A percentile compares a stretch with the other conserved stretches of the same genome.
phyloP scores from a whole-genome alignment of 805 yeast species.

The Starmerella sirachaensis region DNA sequence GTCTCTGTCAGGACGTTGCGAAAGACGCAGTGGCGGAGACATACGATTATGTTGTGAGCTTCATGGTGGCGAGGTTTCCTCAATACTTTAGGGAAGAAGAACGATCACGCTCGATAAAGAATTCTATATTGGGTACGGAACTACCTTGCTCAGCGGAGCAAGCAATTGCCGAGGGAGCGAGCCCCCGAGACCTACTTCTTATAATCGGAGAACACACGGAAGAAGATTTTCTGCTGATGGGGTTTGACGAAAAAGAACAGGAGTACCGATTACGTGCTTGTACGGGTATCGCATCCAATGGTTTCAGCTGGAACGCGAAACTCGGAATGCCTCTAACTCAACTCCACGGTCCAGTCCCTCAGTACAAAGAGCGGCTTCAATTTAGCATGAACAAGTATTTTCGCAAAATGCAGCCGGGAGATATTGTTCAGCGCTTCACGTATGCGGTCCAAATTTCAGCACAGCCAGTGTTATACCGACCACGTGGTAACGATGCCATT shows the following conservation, averaged over 20 bases:
- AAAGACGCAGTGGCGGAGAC: slow-evolving; percentile 36
- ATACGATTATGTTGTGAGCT: slow-evolving; percentile 35
- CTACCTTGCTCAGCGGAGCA: slow-evolving; percentile 7
- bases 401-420: slow-evolving; percentile 40
- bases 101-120: slow-evolving; percentile 12
- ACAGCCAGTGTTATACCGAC: slow-evolving; percentile 40
- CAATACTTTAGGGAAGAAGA: slow-evolving; percentile 32
- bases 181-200: slow-evolving; percentile 3
- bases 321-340: slow-evolving; percentile 43
- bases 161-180: slow-evolving; percentile 1
- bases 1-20: slow-evolving; percentile 6
- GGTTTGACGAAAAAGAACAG: slow-evolving; percentile 31
- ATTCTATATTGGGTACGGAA: slow-evolving; percentile 5
- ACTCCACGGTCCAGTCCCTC: slow-evolving; percentile 65
- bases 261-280: slow-evolving; percentile 44
- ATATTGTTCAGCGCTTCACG: slow-evolving; percentile 51
- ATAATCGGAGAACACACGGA: slow-evolving; percentile 34
- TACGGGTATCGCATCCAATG: slow-evolving; percentile 54
- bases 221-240: slow-evolving; percentile 51
- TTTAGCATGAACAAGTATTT: slow-evolving; percentile 59
- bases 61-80: slow-evolving; percentile 40
- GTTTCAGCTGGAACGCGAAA: slow-evolving; percentile 51
- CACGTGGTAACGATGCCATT: slow-evolving; percentile 33
- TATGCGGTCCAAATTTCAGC: slow-evolving; percentile 51
- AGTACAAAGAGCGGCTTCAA: slow-evolving; percentile 43